phyloP scores from a whole-genome alignment of 345 rosid genomes.

The Rhodomyrtus tomentosa region DNA sequence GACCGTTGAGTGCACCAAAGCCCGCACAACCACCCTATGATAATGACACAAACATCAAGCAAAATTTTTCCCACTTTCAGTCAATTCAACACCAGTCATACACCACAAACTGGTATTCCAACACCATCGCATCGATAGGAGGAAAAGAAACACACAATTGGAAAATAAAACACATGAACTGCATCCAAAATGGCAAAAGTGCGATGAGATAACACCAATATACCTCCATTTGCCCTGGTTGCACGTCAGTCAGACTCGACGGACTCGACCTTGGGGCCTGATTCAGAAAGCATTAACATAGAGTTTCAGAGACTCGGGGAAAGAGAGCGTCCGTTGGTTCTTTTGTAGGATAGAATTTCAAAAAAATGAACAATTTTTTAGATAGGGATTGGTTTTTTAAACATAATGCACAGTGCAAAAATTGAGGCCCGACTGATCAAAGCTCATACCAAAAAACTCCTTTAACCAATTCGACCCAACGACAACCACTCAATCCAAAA shows the following conservation, averaged over 20 bases:
- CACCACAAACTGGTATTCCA: background rate
- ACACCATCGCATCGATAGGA: background rate
- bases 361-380: too few relatives aligned
- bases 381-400: too few relatives aligned
- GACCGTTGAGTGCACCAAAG: background rate
- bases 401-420: background rate
- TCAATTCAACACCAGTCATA: background rate
- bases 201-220: background rate
- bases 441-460: background rate
- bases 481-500: background rate
- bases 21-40: background rate
- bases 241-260: conserved; percentile 30
- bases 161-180: background rate
- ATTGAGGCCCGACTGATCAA: background rate
- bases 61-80: background rate
- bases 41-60: background rate
- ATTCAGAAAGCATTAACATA: background rate
- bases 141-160: background rate
- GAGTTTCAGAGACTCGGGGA: background rate
- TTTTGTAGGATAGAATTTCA: too few relatives aligned
- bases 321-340: background rate
- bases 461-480: background rate
- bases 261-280: conserved; percentile 54
- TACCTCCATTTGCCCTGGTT: background rate
- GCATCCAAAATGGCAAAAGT: background rate